Conservation (phyloP, 441 rosid genomes). For the Gossypium davidsonii region DNA sequence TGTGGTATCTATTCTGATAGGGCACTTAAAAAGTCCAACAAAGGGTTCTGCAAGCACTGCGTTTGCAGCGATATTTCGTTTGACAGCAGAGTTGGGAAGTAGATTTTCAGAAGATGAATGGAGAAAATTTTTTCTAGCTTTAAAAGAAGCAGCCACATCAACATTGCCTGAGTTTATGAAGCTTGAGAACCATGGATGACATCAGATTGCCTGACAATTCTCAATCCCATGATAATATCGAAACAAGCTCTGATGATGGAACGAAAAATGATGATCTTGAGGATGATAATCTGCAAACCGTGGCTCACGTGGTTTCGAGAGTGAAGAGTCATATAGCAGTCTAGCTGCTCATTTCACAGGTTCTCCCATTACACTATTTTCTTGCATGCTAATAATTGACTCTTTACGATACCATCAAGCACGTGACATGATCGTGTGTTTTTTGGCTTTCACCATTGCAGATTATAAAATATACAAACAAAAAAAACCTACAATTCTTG, state of each 20-base stretch:
- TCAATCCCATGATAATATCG: constrained; percentile 36
- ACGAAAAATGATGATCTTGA: constrained; percentile 48
- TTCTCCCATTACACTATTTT: constrained; percentile 24
- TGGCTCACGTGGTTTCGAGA: constrained; percentile 71
- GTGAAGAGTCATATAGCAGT: constrained; percentile 74
- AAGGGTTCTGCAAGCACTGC: constrained; percentile 86
- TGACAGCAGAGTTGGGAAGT: constrained; percentile 62
- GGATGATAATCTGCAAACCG: constrained; percentile 72
- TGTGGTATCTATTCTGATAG: constrained; percentile 62
- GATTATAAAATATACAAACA: constrained; percentile 70
- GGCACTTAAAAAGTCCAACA: constrained; percentile 63
- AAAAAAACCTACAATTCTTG: constrained; percentile 41
- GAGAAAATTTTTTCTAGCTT: constrained; percentile 54
- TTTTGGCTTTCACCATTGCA: constrained; percentile 30
- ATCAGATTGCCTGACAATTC: constrained; percentile 40
- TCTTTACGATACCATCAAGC: background rate
- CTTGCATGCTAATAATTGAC: background rate
- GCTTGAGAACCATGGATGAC: constrained; percentile 64
- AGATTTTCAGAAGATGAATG: constrained; percentile 75
- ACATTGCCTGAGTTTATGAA: constrained; percentile 61
- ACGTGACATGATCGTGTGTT: background rate
- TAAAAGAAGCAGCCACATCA: constrained; percentile 70
- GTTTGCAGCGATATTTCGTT: constrained; percentile 56
- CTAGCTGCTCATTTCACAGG: constrained; percentile 78
- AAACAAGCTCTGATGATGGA: constrained; percentile 57